A percentile compares a stretch with the other conserved stretches of the same genome.
These are phyloP conservation scores for Bruguiera sexangula DNA, from an alignment of 345 rosid genomes.

Conservation along the genomic window DNA sequence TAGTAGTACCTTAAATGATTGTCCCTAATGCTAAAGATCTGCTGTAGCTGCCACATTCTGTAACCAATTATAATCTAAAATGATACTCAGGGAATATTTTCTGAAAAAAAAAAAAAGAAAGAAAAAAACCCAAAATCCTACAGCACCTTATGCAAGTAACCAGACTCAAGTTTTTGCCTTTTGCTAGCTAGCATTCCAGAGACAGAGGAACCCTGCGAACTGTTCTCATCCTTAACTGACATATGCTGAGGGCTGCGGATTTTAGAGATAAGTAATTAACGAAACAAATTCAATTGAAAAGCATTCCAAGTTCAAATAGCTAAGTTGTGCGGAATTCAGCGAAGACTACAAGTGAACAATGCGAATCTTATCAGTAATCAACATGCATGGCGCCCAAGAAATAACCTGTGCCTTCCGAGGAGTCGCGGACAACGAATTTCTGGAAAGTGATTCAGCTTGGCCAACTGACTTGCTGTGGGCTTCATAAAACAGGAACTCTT, in stretches of 20 bases:
- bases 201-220: slow-evolving; percentile 32
- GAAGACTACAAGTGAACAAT: too few relatives aligned
- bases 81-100: too few relatives aligned
- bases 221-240: slow-evolving; percentile 30
- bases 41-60: background rate
- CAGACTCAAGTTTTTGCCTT: slow-evolving; percentile 81
- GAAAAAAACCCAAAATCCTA: background rate
- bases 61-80: background rate
- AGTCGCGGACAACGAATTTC: slow-evolving; percentile 37
- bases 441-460: slow-evolving; percentile 53
- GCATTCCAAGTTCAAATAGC: background rate
- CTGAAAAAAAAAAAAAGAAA: background rate
- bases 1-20: slow-evolving; percentile 8
- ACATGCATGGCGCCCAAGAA: slow-evolving; percentile 3
- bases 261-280: slow-evolving; percentile 9
- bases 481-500: slow-evolving; percentile 63
- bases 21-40: background rate
- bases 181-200: slow-evolving; percentile 49
- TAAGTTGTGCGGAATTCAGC: too few relatives aligned
- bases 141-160: slow-evolving; percentile 68
- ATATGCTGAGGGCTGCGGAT: slow-evolving; percentile 42
- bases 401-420: slow-evolving; percentile 39
- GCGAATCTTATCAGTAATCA: background rate
- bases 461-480: slow-evolving; percentile 85
- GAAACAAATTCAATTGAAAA: background rate